Evolutionary conservation across 1,139 yeast species (phyloP), one percentile per base, ranked within the genome.

Genomic region (Taphrina pruni): DNA sequence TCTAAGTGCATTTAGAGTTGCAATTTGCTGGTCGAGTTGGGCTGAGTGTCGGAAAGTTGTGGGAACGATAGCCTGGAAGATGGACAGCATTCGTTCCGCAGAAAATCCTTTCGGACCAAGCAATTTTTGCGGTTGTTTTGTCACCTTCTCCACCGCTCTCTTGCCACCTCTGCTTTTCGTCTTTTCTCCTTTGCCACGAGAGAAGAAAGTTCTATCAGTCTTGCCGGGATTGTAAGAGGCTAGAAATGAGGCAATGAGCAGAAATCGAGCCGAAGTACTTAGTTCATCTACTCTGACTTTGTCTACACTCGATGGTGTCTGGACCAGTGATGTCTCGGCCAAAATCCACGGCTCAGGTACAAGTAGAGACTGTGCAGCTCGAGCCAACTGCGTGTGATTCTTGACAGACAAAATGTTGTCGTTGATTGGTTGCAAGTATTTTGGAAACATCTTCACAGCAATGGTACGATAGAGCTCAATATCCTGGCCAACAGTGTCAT

Each of bases 171-270:
- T 58, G 9, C 71, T 52, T 36, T 46, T 58, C 9, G 60, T 65
- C 50, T 51, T 58, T 20, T 43, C 60, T 2, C 66, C 85, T 72
- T 86, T 85, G 35, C 87, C 81, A 71, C 82, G 83, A 57, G 93
- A 86, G 73, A 88, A 89, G 70, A 83, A 79, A 56, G 85, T 83
- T 72, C 85, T 79, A 75, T 89, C 95, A 72, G 81, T 80, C 71
- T 84, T 84, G 3, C 87, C 85, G 6, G 86, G 86, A 65, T 85
- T 85, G 75, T 83, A 87, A 0, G 93, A 87, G 0, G 93, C 92
- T 69, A 89, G 79, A 74, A 87, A 89, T 0, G 90, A 86, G 0
- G 93, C 90, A 66, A 88, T 81, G 35, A 89, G 77, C 2, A 88
- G 78, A 51, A 56, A 57, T 9, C 64, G 57, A 52, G 51, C 46